Percentiles rank a stretch among this genome's conserved stretches.
phyloP scores from a whole-genome alignment of 2,329 filamentous ascomycete species.

The Ophidiomyces ophidiicola region DNA sequence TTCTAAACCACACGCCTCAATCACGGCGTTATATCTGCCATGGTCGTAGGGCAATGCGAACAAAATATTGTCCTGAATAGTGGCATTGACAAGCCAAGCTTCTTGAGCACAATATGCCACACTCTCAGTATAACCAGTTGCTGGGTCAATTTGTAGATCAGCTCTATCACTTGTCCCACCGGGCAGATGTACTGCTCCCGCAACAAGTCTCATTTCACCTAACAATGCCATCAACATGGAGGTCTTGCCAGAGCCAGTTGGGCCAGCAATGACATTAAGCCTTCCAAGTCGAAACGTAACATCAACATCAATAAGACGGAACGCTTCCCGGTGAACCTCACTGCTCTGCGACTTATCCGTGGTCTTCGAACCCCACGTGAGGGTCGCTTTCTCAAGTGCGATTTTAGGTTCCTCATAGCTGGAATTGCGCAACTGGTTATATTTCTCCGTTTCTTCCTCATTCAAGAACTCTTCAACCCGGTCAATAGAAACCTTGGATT shows the following conservation, averaged over 20 bases:
- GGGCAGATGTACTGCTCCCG: slow-evolving; percentile 71
- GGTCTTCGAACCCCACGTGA: slow-evolving; percentile 67
- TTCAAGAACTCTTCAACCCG: slow-evolving; percentile 88
- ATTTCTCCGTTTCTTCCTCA: slow-evolving; percentile 95
- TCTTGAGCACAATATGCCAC: slow-evolving; percentile 95
- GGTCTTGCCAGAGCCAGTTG: slow-evolving; percentile 90
- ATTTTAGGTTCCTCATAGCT: slow-evolving; percentile 63
- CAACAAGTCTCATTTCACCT: slow-evolving; percentile 83
- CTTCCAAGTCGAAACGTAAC: slow-evolving; percentile 73
- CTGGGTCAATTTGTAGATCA: slow-evolving; percentile 66
- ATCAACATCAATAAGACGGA: slow-evolving; percentile 71
- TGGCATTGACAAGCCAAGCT: slow-evolving; percentile 92
- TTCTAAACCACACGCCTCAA: slow-evolving; percentile 81
- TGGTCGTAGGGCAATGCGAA: slow-evolving; percentile 75
- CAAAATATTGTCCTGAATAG: slow-evolving; percentile 89
- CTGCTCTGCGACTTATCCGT: slow-evolving; percentile 43
- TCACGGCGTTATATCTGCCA: slow-evolving; percentile 71
- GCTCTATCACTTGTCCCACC: slow-evolving; percentile 68
- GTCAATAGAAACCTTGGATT: slow-evolving; percentile 91
- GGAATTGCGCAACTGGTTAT: slow-evolving; percentile 61
- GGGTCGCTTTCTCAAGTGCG: slow-evolving; percentile 70
- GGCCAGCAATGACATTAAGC: slow-evolving; percentile 83
- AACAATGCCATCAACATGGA: slow-evolving; percentile 91
- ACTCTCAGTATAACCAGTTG: slow-evolving; percentile 77
- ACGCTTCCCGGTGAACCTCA: slow-evolving; percentile 57